Base-by-base conservation (phyloP, 352 stramenopile genomes). In the Saprolegnia diclina region DNA sequence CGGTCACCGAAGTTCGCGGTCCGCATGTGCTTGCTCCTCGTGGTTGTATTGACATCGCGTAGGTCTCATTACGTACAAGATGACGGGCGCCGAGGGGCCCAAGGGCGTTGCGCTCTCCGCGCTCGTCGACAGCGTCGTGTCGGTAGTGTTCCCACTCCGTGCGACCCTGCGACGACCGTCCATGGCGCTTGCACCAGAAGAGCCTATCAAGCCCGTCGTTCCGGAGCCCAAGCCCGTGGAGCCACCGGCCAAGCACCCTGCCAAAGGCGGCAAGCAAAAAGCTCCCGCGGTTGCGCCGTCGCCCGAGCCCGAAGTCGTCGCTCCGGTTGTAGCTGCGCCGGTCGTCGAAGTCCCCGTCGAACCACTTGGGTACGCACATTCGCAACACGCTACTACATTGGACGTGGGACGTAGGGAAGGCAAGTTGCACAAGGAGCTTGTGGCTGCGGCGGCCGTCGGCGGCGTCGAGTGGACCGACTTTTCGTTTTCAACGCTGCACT, bases 391-490 rank as follows among this genome's bases (percentile, higher is more conserved):
- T 59, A 18, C 18, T 16, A 9, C 63, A 26, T 55, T 26, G n/a
- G 0, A 37, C n/a, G 11, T 13, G 13, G 29, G 4, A 26, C 40
- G 10, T 69, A 69, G 63, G 5, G 63, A 61, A 59, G 19, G 40
- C 21, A 87, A 83, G 16, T 64, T 83, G 9, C 71, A 87, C 5
- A 72, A 71, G 22, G 56, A 73, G 5, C 75, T 87, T 9, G 82
- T 80, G 38, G 72, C 83, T 18, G 74, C 74, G 22, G 67, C 78
- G 0, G 70, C 37, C 18, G 68, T 82, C 18, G 79, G 82, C 3
- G 80, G 82, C 0, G 63, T 92, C 26, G 77, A 88, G 72, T 90
- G 84, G 84, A 90, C 75, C n/a, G 84, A 90, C 70, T 90, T 92
- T 64, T 72, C 78, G n/a, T 89, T 90, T 64, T 75, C 80, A 0